Base-by-base conservation (phyloP, 2,329 filamentous ascomycete genomes). In the Sclerotiophoma versabilis region DNA sequence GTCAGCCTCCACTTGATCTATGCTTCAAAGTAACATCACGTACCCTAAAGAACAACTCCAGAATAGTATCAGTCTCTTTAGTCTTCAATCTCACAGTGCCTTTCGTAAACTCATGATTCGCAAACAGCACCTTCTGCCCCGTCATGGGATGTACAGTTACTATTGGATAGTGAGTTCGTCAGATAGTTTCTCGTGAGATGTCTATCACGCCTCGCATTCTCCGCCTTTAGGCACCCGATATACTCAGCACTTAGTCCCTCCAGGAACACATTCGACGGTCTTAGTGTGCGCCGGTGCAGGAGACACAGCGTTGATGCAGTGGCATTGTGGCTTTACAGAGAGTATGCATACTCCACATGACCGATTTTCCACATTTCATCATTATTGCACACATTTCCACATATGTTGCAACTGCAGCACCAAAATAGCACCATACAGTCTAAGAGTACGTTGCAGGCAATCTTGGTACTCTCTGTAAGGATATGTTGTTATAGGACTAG, bases 71-170 rank as follows among this genome's bases (percentile, higher is more conserved):
- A 1, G 87, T 90, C 71, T 96, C 91, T 70, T 95, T 56, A 69
- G 90, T 89, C 76, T 95, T 95, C 65, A 89, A 82, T 5, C 90
- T 90, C 2, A 92, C 84, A 47, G 95, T 93, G 15, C 86, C 81
- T 45, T 90, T 86, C 4, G 90, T 93, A 76, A 93, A 95, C 68
- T 92, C 89, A 3, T 87, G 87, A 71, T 93, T 95, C 25, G 95
- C 84, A 60, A 84, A 95, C 10, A 95, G 77, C 0, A 88, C 87
- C 79, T 93, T 96, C 73, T 93, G 88, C 12, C 89, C 89, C 0
- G 91, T 95, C 9, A 74, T 75, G 0, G 91, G 90, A 71, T 95
- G 91, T 1, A 90, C 92, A 14, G 90, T 80, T 2, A 95, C 84
- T 58, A 95, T 50, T 81, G 69, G 63, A 49, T 65, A 61, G n/a